Percentiles rank a stretch among this genome's conserved stretches.
Conservation (phyloP, 2,329 filamentous ascomycete genomes). For the Microsporum ferrugineum region DNA sequence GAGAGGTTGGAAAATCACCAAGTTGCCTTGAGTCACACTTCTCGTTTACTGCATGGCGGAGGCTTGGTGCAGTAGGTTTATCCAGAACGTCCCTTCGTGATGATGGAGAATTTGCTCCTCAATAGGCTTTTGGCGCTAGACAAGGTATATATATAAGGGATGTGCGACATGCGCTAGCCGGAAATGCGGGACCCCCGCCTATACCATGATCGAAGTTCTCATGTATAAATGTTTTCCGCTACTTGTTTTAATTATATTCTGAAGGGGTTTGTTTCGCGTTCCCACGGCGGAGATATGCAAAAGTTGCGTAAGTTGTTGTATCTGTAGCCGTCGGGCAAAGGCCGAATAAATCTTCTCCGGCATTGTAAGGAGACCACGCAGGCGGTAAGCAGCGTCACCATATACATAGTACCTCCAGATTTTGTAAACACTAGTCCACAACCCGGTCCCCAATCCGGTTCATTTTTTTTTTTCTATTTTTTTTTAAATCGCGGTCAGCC, state of each 20-base stretch:
- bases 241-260: neutral
- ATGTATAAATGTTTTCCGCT: neutral
- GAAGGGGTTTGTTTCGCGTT: neutral
- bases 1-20: neutral
- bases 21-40: conserved; percentile 4
- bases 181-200: neutral
- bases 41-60: conserved; percentile 1
- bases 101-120: conserved; percentile 1
- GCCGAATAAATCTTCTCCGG: neutral
- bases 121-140: conserved; percentile 1
- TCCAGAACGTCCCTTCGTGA: conserved; percentile 2
- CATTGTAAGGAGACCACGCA: neutral
- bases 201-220: neutral
- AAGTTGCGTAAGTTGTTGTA: neutral
- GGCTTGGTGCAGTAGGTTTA: conserved; percentile 1
- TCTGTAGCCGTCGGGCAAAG: neutral
- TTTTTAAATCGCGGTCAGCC: neutral
- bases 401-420: neutral
- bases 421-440: neutral
- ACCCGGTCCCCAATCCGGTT: neutral
- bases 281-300: neutral
- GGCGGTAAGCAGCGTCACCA: neutral
- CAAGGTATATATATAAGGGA: neutral
- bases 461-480: neutral
- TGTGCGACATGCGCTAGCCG: neutral